Evolutionary conservation across 768 basidiomycete genomes (phyloP), one percentile per base, ranked within the genome.

Genomic region (Hygrocybe coccinea): DNA sequence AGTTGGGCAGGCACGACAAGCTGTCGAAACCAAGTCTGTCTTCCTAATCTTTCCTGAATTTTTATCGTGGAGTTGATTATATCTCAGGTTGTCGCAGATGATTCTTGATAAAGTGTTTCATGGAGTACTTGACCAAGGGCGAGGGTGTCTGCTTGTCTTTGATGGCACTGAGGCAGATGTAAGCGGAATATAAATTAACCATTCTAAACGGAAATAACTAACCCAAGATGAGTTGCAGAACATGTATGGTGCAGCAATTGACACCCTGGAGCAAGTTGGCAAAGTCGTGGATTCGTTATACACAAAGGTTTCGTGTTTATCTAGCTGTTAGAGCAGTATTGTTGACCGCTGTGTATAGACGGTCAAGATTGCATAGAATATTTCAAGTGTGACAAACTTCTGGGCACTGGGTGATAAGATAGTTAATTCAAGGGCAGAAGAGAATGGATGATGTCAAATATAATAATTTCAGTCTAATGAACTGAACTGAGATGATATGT

Each of bases 201-300:
- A n/a, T 55, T 51, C 44, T 36, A 49, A 50, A 17, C 35, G 41
- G n/a, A 33, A n/a, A 29, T 33, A 14, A 11, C 41, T 47, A 33
- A 22, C 24, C 25, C 29, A 34, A 2, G n/a, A 37, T 48, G 35
- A 19, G 43, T 39, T 55, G 15, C 62, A 97, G 94, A 84, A 87
- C 56, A 85, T 89, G 52, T 97, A 97, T 66, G 85, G 86, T 1
- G 85, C 90, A 2, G 91, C 92, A 10, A 88, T 98, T 56, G 83
- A 90, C 49, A 97, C 94, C 10, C 75, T 97, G 56, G 89, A 84
- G 64, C 87, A 97, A 65, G 87, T 97, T 0, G 84, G 87, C 39
- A 92, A 95, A 63, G 92, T 97, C n/a, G 95, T 99, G 5, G 89
- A 93, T 60, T 87, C 88, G 51, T 69, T 97, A 56, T 97, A 95